A percentile compares a stretch with the other conserved stretches of the same genome.
Conservation (phyloP, 1,284 basidiomycete species). For the Malassezia yamatoensis region DNA sequence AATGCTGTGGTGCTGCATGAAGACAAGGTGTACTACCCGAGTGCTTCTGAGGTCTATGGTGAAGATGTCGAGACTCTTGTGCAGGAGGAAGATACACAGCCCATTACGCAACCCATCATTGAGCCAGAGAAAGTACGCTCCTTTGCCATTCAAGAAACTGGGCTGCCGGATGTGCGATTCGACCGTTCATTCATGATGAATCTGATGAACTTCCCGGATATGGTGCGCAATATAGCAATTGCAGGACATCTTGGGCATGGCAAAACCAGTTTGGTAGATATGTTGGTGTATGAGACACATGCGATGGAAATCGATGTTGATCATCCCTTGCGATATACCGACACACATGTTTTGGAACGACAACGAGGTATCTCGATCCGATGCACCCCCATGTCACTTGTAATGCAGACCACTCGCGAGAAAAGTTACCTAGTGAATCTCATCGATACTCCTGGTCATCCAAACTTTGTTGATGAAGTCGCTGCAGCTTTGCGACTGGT, state of each 20-base stretch:
- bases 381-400: constrained; percentile 87
- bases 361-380: constrained; percentile 88
- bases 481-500: constrained; percentile 73
- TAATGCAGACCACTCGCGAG: constrained; percentile 73
- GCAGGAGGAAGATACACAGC: constrained; percentile 95
- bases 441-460: constrained; percentile 94
- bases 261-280: constrained; percentile 91
- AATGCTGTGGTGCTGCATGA: constrained; percentile 88
- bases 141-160: constrained; percentile 58
- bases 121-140: constrained; percentile 89
- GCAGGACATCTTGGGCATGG: constrained; percentile 89
- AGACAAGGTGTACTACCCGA: constrained; percentile 95
- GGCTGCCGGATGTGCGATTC: constrained; percentile 35
- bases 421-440: constrained; percentile 90
- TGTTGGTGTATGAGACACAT: constrained; percentile 94
- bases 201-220: constrained; percentile 82
- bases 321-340: constrained; percentile 68
- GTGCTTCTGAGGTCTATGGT: constrained; percentile 83
- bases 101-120: constrained; percentile 85
- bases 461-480: constrained; percentile 90
- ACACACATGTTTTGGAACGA: constrained; percentile 80
- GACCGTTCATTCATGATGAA: constrained; percentile 71
- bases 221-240: constrained; percentile 59
- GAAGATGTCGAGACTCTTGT: constrained; percentile 89
- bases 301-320: constrained; percentile 57